Evolutionary conservation across 108 stramenopile genomes (phyloP).

Genomic region (Discostella stelligeroides): DNA sequence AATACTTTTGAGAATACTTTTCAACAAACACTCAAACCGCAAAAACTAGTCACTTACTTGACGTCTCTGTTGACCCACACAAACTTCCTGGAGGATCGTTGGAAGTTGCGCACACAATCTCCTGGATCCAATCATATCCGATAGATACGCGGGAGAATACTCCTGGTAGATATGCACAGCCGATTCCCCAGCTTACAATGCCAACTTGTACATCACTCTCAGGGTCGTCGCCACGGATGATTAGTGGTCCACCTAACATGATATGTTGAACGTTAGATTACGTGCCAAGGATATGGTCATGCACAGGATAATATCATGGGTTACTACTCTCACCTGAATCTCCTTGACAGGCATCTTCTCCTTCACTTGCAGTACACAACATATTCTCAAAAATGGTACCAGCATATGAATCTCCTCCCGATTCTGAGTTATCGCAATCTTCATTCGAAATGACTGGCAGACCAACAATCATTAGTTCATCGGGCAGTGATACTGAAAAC

Average conservation of each 20-base stretch:
- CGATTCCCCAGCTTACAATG: constrained; percentile 56
- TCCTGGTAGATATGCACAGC: constrained; percentile 59
- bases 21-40: too few species aligned
- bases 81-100: constrained; percentile 13
- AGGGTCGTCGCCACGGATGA: constrained; percentile 5
- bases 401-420: constrained; percentile 21
- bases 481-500: background rate
- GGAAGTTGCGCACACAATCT: constrained; percentile 30
- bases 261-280: background rate
- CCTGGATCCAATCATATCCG: constrained; percentile 44
- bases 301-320: too few species aligned
- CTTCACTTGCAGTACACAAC: constrained; percentile 45
- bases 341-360: constrained; percentile 49
- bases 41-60: constrained; percentile 3
- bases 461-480: constrained; percentile 24
- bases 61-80: constrained; percentile 3
- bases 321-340: constrained; percentile 41
- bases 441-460: constrained; percentile 31
- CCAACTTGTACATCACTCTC: constrained; percentile 48
- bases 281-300: background rate
- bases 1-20: background rate
- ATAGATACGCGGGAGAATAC: constrained; percentile 41
- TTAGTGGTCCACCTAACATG: constrained; percentile 46
- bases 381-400: constrained; percentile 43
- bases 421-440: constrained; percentile 14